Base-by-base conservation (phyloP, 148 eudicot species). In the Tetragonia tetragonoides region DNA sequence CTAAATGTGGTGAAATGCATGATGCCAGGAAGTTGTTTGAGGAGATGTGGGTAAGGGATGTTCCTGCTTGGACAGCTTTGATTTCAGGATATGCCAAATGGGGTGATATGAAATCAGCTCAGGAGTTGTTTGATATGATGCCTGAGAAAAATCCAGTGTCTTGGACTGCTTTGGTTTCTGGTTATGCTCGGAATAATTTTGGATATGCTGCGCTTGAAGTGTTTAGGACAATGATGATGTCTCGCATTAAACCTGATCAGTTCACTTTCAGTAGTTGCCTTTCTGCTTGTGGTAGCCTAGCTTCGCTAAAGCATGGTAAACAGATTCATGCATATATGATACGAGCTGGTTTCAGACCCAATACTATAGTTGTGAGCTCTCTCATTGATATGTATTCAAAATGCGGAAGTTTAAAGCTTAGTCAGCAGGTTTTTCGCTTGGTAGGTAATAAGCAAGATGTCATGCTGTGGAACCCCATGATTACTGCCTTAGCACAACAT, bases 301-400 rank as follows among this genome's bases (percentile, higher is more conserved):
- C 87, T 70, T 87, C 87, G 21, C 79, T 87, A 34, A 80, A 83
- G 80, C 85, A 83, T 63, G 97, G 95, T 49, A 93, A 85, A 78
- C 92, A 93, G 81, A 83, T 93, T 53, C 97, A 93, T 85, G 87
- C 87, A 21, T 82, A 41, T 86, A 78, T 93, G 86, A 76, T 85
- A 44, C 78, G 78, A n/a, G 75, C 80, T 61, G 76, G 82, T 68
- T 81, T 88, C 62, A 79, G 74, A 66, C 93, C 97, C 21, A 93
- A 88, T 75, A 80, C 77, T 28, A 85, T 89, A 57, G 91, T 92
- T 54, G 68, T 91, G 70, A 91, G 95, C 87, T 87, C 93, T 63
- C 87, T 93, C 44, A 87, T 93, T 65, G 93, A 93, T 83, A 91
- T 90, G 97, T 93, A 93, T 81, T 88, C 95, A 16, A 93, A 93